Percentiles rank a stretch among this genome's conserved stretches.
Evolutionary conservation across 106 monocot species (phyloP).

Genomic region (Narthecium ossifragum): DNA sequence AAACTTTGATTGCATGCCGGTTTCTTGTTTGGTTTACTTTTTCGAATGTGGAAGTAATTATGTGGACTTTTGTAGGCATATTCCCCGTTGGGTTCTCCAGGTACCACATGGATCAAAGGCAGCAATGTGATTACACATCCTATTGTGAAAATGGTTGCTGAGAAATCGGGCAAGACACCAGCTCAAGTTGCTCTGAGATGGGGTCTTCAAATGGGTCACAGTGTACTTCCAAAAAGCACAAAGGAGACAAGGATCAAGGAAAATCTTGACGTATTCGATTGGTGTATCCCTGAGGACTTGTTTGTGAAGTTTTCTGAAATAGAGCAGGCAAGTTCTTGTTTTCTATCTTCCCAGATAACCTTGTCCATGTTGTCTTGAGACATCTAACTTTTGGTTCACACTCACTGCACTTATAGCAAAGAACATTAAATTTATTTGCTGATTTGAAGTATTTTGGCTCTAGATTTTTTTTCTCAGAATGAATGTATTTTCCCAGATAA

Average conservation of each 20-base stretch:
- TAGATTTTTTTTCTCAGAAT: too few species aligned
- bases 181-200: conserved; percentile 73
- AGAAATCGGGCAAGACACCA: conserved; percentile 55
- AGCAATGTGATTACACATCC: conserved; percentile 43
- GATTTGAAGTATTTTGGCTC: too few species aligned
- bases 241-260: conserved; percentile 58
- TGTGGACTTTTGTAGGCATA: conserved; percentile 36
- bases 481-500: too few species aligned
- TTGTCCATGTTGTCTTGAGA: too few species aligned
- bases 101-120: conserved; percentile 31
- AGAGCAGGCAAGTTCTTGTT: conserved; percentile 44
- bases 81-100: conserved; percentile 69
- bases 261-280: conserved; percentile 56
- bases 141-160: conserved; percentile 33
- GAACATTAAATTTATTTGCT: too few species aligned
- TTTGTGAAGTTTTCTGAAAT: conserved; percentile 44
- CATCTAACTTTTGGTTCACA: too few species aligned
- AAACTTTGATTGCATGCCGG: too few species aligned
- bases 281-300: conserved; percentile 72
- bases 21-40: too few species aligned
- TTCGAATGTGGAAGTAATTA: too few species aligned
- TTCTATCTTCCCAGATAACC: neutral
- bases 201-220: conserved; percentile 72
- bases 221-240: conserved; percentile 72
- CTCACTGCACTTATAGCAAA: too few species aligned